Base-by-base conservation (phyloP, 208 protist species). In the Sergeia podlipaevii region DNA sequence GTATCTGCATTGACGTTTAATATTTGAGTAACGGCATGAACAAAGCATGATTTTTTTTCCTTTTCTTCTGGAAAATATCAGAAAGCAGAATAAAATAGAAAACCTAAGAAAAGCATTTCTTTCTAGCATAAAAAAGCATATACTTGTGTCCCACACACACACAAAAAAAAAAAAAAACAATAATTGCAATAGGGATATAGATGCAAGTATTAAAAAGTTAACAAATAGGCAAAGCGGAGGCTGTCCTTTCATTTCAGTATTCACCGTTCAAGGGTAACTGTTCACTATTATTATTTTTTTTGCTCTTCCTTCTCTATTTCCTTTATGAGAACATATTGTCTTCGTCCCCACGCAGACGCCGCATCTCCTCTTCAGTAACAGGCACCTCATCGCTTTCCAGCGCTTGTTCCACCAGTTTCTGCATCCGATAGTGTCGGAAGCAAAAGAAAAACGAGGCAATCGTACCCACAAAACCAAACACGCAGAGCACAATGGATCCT, bases 401-500 rank as follows among this genome's bases (percentile, higher is more conserved):
- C n/a, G 76, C 77, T 39, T 80, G 58, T 52, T 94, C 87, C 21
- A 94, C 79, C 15, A 88, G 46, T 34, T 77, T 81, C 55, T 95
- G 83, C 66, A 89, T 64, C 33, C 75, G 74, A 55, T 91, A 95
- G 51, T 95, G 87, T 0, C 78, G 74, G 44, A 90, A 91, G 51
- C 83, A 91, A 26, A 95, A 90, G 65, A 85, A 77, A 53, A 95
- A 91, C 15, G 89, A 54, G 0, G 70, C 73, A 30, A 95, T 80
- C 3, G 87, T 95, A 46, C 71, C 29, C 29, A 90, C 56, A 49
- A 95, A 91, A 27, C 87, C 87, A 11, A 95, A 60, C 17, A 90
- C 61, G 11, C 79, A 89, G 20, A 91, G 66, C 17, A 88, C 80
- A 54, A 95, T 95, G 11, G 76, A 73, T 8, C 83, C 83, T 1